Evolutionary conservation across 208 protist species (phyloP), one percentile per base, ranked within the genome.

Genomic region (Acanthamoeba sp.): DNA sequence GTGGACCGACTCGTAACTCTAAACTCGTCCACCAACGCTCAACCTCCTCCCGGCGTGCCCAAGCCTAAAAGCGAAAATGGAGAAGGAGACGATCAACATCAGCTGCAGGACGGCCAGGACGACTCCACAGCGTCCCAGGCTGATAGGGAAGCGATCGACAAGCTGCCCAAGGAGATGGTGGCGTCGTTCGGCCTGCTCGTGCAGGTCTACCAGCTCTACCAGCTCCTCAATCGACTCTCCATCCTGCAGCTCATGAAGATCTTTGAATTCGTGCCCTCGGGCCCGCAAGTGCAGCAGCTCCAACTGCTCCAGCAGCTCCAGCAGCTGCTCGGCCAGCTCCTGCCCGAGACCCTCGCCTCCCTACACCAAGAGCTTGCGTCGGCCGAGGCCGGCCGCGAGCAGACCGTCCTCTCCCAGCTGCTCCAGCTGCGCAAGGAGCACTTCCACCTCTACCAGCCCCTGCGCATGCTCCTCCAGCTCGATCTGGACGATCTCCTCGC

Each of bases 171-270:
- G 34, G 73, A 84, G n/a, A 84, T 84, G 40, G 38, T 84, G 36
- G 73, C 40, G 27, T 40, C 73, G 40, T 84, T 84, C 38, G 73
- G 73, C 36, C 73, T 52, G 38, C 73, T 84, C 0, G 40, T 84
- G 34, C 73, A 84, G 40, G 38, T 84, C 18, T 84, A 84, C 40
- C 73, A 84, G 38, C 40, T 84, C 27, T 50, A 84, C 7, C 73
- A 84, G 73, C 38, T 84, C 34, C 73, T 84, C 38, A 84, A 50
- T 34, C 34, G 40, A 12, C 38, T 62, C 89, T 93, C 89, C 66
- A 93, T 73, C 76, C n/a, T 94, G 32, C 91, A 94, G n/a, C 91
- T 94, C 34, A 94, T 94, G 91, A 94, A 94, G 71, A 34, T 94
- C 27, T 94, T 94, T 27, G 91, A 94, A 36, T 80, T 94, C 76